These are phyloP conservation scores for Phytophthora sp. DNA, from an alignment of 352 stramenopile genomes.

Conservation along the genomic window DNA sequence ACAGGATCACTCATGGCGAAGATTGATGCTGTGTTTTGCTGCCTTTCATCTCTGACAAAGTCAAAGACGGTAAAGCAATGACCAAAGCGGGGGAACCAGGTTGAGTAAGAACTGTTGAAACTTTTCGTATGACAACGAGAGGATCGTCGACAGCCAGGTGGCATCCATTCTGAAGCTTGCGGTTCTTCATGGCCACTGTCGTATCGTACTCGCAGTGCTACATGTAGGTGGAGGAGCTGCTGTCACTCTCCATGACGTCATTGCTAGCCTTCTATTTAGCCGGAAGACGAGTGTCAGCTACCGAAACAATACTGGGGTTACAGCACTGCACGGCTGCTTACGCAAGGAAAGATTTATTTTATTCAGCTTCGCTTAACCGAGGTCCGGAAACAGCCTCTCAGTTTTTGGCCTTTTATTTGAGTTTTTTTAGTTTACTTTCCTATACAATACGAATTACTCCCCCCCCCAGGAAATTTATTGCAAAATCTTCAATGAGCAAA, in stretches of 20 bases:
- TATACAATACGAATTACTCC: too few species aligned
- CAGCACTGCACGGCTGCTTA: too few species aligned
- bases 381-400: too few species aligned
- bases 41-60: slow-evolving; percentile 11
- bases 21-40: slow-evolving; percentile 1
- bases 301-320: slow-evolving; percentile 17
- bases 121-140: slow-evolving; percentile 5
- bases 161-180: slow-evolving; percentile 32
- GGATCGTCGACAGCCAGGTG: slow-evolving; percentile 16
- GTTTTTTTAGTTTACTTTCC: too few species aligned
- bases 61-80: background rate
- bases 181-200: slow-evolving; percentile 24
- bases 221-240: slow-evolving; percentile 33
- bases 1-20: slow-evolving; percentile 14
- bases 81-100: slow-evolving; percentile 6
- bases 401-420: too few species aligned
- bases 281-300: slow-evolving; percentile 30
- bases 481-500: too few species aligned
- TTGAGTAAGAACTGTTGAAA: background rate
- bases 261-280: slow-evolving; percentile 28
- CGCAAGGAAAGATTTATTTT: too few species aligned
- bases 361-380: too few species aligned
- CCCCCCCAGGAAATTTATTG: too few species aligned
- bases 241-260: slow-evolving; percentile 21
- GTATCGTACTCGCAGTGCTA: slow-evolving; percentile 20